Base-by-base conservation (phyloP, 2,329 filamentous ascomycete genomes). In the Xylaria sp. region DNA sequence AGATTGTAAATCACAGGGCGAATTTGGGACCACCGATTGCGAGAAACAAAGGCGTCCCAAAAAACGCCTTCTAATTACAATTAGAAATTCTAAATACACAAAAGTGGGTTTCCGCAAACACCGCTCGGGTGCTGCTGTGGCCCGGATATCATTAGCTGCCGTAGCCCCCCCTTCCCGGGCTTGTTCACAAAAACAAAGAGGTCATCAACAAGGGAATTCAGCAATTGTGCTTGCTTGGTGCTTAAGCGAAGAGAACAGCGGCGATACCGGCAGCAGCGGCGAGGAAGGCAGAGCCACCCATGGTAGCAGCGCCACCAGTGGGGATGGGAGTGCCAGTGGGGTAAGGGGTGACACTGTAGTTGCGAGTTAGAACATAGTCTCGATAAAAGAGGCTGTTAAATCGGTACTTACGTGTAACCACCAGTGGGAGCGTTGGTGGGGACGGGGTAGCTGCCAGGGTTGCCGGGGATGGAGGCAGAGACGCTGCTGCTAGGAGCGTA, bases 191-290 rank as follows among this genome's bases (percentile, higher is more conserved):
- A 34, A 62, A 65, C 41, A 60, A 58, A 68, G 30, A 52, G 34
- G 53, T 74, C 70, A 77, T 79, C 76, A 73, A 76, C 78, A 74
- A 69, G 64, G 67, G 60, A 66, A 69, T 63, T 52, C 25, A 67
- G 53, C 53, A 60, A 59, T 59, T 59, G 53, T 63, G 59, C 59
- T 62, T 46, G 59, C 64, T 59, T 41, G 58, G 15, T 18, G 65
- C 72, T 85, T 89, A 89, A 78, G 83, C 84, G 76, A 89, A 79
- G 81, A 84, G 75, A 76, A 86, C 79, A 77, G 85, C 86, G 69
- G 81, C 83, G 64, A 86, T 77, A 81, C 85, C 86, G 79, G 84
- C 86, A 57, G 80, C 82, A 72, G 83, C 86, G 78, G 86, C 87
- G 76, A 87, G 79, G 76, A 84, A 69, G 76, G 82, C 83, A 69